Evolutionary conservation across 768 basidiomycete species (phyloP), one percentile per base, ranked within the genome.

Genomic region (Xerocomellus dryophilus): DNA sequence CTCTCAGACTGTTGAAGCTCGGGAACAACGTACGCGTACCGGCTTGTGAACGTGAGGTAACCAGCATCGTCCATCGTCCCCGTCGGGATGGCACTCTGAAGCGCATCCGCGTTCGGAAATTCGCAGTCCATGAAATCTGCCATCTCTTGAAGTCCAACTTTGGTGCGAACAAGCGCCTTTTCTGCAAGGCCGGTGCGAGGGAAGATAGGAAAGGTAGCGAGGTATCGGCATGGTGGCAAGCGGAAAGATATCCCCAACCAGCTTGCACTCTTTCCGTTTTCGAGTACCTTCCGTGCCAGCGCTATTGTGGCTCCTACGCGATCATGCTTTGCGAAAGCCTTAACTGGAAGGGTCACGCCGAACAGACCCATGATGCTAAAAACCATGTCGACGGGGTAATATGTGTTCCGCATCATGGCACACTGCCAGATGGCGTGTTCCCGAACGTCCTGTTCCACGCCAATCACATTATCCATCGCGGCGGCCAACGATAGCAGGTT

Each of bases 301-400:
- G 34, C 46, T n/a, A 47, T 47, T 0, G 46, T 47, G 17, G 46
- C 46, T 8, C 46, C 46, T 47, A 47, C 35, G 21, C 46, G 46
- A 1, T 47, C 46, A 12, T 34, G 31, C 32, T 23, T 34, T 15
- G 43, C 23, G 12, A 25, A 47, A 10, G 31, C 43, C 32, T 34
- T 34, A 29, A 51, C 31, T 18, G 31, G 23, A 12, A 47, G 32
- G 14, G 50, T 47, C 7, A 34, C 50, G 6, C 23, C 43, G 2
- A 47, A 51, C 5, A 47, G n/a, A 47, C 46, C 46, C 46, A 47
- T 47, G 46, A 47, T 47, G 11, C 46, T 36, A 38, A 47, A 47
- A n/a, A 47, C 34, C 46, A 47, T 47, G 17, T 47, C 46, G 34
- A 47, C 46, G 21, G 46, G 46, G 21, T 47, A 17, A 25, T 47